phyloP scores from a whole-genome alignment of 2,329 filamentous ascomycete species.

The Rosellinia necatrix region DNA sequence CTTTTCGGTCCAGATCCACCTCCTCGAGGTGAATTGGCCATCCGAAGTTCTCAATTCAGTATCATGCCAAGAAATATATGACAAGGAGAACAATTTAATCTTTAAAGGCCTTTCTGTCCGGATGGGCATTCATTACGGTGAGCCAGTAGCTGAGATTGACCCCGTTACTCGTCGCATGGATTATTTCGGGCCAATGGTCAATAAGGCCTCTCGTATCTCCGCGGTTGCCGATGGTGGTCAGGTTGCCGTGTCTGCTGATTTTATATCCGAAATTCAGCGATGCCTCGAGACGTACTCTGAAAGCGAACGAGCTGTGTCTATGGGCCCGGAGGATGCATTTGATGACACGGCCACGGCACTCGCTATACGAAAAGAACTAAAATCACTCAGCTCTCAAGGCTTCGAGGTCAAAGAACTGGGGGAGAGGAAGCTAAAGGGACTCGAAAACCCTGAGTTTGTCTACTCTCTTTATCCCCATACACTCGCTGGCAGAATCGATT shows the following conservation, averaged over 20 bases:
- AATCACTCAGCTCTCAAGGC: constrained; percentile 84
- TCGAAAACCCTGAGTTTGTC: constrained; percentile 95
- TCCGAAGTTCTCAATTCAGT: constrained; percentile 87
- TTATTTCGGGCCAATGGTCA: constrained; percentile 99
- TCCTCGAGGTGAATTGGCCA: constrained; percentile 91
- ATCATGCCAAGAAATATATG: constrained; percentile 79
- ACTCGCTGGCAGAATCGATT: constrained; percentile 77
- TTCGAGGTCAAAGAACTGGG: constrained; percentile 98
- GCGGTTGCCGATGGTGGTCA: constrained; percentile 95
- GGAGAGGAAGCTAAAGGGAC: constrained; percentile 91
- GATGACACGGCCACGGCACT: constrained; percentile 76
- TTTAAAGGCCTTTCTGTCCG: constrained; percentile 93
- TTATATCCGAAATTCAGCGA: constrained; percentile 92
- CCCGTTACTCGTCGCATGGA: constrained; percentile 98
- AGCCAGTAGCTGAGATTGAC: constrained; percentile 92
- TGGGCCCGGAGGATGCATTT: constrained; percentile 73
- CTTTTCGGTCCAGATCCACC: constrained; percentile 87
- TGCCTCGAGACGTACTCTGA: constrained; percentile 90
- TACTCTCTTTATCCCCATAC: constrained; percentile 95
- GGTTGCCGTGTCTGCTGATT: constrained; percentile 95
- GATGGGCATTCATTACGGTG: constrained; percentile 97
- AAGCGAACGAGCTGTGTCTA: constrained; percentile 70
- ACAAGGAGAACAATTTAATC: constrained; percentile 85
- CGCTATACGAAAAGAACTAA: constrained; percentile 83
- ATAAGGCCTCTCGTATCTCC: constrained; percentile 92